Conservation (phyloP, 129 eudicot species). For the Chrysanthemum lavandulifolium region DNA sequence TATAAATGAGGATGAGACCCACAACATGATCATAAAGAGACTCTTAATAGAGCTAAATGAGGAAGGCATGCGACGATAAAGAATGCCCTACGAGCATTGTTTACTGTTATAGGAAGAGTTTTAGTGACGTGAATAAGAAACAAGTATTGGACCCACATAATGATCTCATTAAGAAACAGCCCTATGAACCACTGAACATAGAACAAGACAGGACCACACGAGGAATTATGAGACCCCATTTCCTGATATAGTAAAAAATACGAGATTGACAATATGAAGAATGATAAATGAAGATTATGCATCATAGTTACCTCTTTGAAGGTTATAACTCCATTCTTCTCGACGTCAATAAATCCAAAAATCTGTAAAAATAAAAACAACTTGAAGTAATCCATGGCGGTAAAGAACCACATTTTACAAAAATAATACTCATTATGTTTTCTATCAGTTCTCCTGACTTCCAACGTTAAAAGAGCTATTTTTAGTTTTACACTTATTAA, state of each 20-base stretch:
- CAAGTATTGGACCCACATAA: slow-evolving; percentile 1
- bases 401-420: neutral
- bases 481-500: too few relatives aligned
- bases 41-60: neutral
- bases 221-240: slow-evolving; percentile 5
- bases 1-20: neutral
- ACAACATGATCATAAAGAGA: neutral
- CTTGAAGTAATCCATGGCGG: slow-evolving; percentile 17
- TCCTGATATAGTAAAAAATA: slow-evolving; percentile 11
- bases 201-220: too few relatives aligned
- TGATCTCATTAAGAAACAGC: neutral
- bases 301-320: slow-evolving; percentile 66
- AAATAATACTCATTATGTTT: neutral
- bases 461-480: neutral
- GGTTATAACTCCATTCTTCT: slow-evolving; percentile 69
- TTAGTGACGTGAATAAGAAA: neutral
- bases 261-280: slow-evolving; percentile 11
- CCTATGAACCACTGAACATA: neutral
- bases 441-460: neutral
- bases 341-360: slow-evolving; percentile 68
- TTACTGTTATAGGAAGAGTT: neutral
- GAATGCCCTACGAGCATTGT: neutral
- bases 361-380: slow-evolving; percentile 48
- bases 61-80: neutral
- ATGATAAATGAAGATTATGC: slow-evolving; percentile 19